These are phyloP conservation scores for Fusarium gaditjirri DNA, from an alignment of 2,329 filamentous ascomycete species.

Conservation along the genomic window DNA sequence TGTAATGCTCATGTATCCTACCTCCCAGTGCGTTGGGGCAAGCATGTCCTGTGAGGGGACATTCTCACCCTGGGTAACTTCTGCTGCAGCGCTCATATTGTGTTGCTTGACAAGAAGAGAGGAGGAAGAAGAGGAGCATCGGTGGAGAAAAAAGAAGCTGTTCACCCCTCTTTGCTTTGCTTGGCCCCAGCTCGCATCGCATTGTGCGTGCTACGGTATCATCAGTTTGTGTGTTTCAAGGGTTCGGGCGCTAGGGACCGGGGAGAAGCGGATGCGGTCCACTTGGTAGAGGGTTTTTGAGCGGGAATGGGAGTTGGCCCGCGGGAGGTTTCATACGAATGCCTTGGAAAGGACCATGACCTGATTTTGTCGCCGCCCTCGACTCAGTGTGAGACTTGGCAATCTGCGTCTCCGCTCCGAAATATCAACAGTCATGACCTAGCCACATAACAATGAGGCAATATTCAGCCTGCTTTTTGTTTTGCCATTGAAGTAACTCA, in stretches of 20 bases:
- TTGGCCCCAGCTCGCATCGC: conserved; percentile 15
- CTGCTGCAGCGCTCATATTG: conserved; percentile 6
- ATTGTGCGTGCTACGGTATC: background rate
- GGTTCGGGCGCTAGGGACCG: conserved; percentile 3
- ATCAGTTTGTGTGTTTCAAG: background rate
- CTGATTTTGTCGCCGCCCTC: background rate
- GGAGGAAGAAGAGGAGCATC: too few species aligned
- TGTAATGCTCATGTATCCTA: background rate
- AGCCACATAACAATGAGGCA: too few species aligned
- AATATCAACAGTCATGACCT: accelerated
- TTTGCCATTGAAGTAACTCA: too few species aligned
- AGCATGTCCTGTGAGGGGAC: conserved; percentile 4
- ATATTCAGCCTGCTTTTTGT: accelerated
- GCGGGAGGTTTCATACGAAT: background rate
- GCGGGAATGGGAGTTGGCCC: background rate
- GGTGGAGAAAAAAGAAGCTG: background rate
- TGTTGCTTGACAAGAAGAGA: accelerated
- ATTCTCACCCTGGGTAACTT: background rate
- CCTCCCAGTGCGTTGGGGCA: conserved; percentile 35
- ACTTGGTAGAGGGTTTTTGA: background rate
- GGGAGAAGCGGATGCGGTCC: conserved; percentile 3
- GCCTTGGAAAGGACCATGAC: background rate
- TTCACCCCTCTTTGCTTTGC: background rate
- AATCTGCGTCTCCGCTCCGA: background rate
- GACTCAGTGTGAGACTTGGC: background rate